These are phyloP conservation scores for Hsuehochloa calcarea DNA, from an alignment of 176 grass and related monocot genomes.

Conservation along the genomic window DNA sequence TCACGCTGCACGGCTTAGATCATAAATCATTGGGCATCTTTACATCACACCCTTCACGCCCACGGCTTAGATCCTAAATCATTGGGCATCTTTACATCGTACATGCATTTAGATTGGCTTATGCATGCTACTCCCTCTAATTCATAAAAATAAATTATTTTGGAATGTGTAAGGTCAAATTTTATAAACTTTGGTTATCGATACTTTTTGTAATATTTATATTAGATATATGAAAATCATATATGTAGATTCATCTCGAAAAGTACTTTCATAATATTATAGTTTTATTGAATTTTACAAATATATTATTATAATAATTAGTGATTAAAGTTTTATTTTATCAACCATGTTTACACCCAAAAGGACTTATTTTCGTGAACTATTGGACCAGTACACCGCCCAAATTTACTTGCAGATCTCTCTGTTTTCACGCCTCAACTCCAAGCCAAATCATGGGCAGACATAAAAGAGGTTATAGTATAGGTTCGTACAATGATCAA, in stretches of 20 bases:
- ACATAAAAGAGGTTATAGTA: neutral
- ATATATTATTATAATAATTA: too few relatives aligned
- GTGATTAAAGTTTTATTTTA: too few relatives aligned
- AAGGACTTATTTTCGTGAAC: too few relatives aligned
- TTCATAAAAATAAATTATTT: too few relatives aligned
- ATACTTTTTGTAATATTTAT: too few relatives aligned
- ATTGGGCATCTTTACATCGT: neutral
- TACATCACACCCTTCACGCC: neutral
- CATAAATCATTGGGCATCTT: constrained; percentile 22
- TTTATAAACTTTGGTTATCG: too few relatives aligned
- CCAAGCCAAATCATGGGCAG: neutral
- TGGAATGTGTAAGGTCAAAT: too few relatives aligned
- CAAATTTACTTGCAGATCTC: neutral
- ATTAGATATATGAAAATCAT: too few relatives aligned
- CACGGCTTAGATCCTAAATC: constrained; percentile 34
- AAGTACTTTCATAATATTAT: too few relatives aligned
- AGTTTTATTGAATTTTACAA: too few relatives aligned
- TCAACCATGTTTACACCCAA: too few relatives aligned
- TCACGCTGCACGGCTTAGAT: constrained; percentile 28
- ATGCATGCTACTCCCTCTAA: neutral
- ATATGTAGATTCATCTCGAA: too few relatives aligned
- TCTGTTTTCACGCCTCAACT: neutral
- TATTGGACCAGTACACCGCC: neutral
- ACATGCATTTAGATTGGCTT: neutral
- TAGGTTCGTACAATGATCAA: neutral